Conservation (phyloP, 495 filamentous ascomycete genomes). For the Oidiodendron maius region DNA sequence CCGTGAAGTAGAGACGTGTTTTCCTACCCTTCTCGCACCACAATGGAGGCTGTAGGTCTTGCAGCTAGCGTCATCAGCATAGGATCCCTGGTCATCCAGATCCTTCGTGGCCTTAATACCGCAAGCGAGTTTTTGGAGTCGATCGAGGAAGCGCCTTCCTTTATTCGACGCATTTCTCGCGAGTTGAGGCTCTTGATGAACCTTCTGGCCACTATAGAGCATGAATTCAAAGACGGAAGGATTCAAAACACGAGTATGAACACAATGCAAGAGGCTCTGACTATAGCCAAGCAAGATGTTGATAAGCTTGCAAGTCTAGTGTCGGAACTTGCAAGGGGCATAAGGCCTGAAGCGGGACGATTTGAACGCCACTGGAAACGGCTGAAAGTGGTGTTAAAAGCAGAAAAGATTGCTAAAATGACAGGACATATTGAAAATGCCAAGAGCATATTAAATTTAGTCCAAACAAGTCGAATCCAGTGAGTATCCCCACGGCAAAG, state of each 20-base stretch:
- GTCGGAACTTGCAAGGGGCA: background rate
- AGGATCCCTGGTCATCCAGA: constrained; percentile 5
- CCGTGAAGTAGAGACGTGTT: too few relatives aligned
- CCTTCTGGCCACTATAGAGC: background rate
- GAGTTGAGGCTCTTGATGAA: constrained; percentile 2
- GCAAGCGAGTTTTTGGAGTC: constrained; percentile 7
- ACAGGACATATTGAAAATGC: constrained; percentile 3
- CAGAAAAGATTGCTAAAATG: constrained; percentile 3
- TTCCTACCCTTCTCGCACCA: too few relatives aligned
- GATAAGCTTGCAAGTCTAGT: constrained; percentile 2
- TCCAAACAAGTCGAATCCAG: constrained; percentile 3
- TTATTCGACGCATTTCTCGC: constrained; percentile 6
- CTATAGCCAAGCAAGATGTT: constrained; percentile 2
- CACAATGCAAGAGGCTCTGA: background rate
- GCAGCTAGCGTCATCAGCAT: constrained; percentile 5
- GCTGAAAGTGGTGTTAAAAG: constrained; percentile 2
- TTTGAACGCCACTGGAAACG: constrained; percentile 2
- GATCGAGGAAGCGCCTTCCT: constrained; percentile 7
- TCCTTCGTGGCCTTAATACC: background rate
- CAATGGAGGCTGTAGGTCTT: constrained; percentile 5
- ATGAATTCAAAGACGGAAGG: background rate
- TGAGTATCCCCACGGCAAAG: background rate
- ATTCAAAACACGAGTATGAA: background rate
- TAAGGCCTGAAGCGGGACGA: background rate
- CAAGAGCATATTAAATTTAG: constrained; percentile 4